Percentiles rank a stretch among this genome's conserved stretches.
phyloP scores from a whole-genome alignment of 768 basidiomycete species.

The Calocybe indica region DNA sequence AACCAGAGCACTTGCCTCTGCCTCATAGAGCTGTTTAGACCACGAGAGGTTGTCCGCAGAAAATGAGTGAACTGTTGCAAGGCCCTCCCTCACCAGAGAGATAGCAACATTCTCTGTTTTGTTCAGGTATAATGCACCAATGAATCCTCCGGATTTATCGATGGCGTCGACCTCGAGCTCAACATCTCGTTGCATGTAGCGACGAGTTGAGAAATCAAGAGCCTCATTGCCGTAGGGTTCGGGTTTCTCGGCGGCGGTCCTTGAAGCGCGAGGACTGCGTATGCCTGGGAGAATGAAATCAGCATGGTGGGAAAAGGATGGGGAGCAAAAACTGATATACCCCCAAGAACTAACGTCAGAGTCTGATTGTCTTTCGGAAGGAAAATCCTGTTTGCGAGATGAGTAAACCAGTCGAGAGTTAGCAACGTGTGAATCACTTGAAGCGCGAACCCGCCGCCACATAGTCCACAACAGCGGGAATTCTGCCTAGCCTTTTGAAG shows the following conservation, averaged over 20 bases:
- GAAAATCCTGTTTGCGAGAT: conserved; percentile 48
- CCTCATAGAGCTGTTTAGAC: conserved; percentile 73
- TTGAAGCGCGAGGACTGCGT: conserved; percentile 82
- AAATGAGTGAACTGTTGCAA: conserved; percentile 83
- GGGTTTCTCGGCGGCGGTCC: conserved; percentile 74
- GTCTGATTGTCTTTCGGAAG: conserved; percentile 91
- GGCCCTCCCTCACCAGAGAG: conserved; percentile 77
- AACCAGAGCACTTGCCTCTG: conserved; percentile 51
- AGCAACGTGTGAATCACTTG: conserved; percentile 50
- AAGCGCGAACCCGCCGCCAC: conserved; percentile 93
- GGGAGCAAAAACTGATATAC: conserved; percentile 26
- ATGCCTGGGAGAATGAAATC: conserved; percentile 48
- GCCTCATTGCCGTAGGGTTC: conserved; percentile 89
- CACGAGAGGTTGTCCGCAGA: conserved; percentile 81
- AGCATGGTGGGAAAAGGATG: not conserved
- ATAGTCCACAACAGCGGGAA: conserved; percentile 86
- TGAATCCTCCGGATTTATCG: conserved; percentile 96
- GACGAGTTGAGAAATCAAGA: conserved; percentile 67
- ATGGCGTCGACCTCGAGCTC: conserved; percentile 87
- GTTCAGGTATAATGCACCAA: conserved; percentile 79
- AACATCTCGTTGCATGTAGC: conserved; percentile 91
- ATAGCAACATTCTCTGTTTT: conserved; percentile 86
- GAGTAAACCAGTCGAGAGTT: not conserved
- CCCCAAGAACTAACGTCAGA: conserved; percentile 86
- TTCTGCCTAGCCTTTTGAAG: conserved; percentile 84